Base-by-base conservation (phyloP, 176 grass and related monocot genomes). In the Elymus sibiricus region DNA sequence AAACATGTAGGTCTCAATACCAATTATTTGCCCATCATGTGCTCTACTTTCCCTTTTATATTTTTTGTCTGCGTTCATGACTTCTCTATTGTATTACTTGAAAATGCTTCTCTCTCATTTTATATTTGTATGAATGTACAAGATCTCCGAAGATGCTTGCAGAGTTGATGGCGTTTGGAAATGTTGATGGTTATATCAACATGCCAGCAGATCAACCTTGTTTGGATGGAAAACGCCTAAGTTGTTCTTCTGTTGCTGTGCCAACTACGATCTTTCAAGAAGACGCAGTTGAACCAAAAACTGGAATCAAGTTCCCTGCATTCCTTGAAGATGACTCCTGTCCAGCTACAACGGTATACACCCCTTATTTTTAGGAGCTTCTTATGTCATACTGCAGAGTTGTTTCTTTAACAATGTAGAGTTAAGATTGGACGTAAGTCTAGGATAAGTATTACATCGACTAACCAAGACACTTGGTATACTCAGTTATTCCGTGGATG, bases 291-390 rank as follows among this genome's bases (percentile, higher is more conserved):
- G 97, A 99, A 83, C 92, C 92, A 87, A 90, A 96, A 92, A 99
- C 97, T 86, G 94, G 97, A 91, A 99, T 96, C 61, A 94, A 96
- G 47, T 99, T 99, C 40, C 94, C 97, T 26, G 37, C 94, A 84
- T 92, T 89, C 88, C 84, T 99, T 28, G 82, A 94, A 81, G 97
- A 96, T 38, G 65, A 83, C 19, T 91, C 86, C 85, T 87, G 67
- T 88, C 71, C 86, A 83, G 80, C 88, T 84, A 86, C 88, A 46
- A 77, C 85, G 87, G 97, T 95, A 49, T 35, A 68, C 78, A 6
- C 62, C 29, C 21, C 26, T 55, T 34, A 24, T 75, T 86, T 63
- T 69, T 77, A 69, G 34, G 70, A 66, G 39, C 1, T 74, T 73
- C 62, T 44, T 51, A 28, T 51, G 25, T 51, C 43, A 76, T 64